Evolutionary conservation across 768 basidiomycete species (phyloP), one percentile per base, ranked within the genome.

Genomic region (Trametes sanguinea): DNA sequence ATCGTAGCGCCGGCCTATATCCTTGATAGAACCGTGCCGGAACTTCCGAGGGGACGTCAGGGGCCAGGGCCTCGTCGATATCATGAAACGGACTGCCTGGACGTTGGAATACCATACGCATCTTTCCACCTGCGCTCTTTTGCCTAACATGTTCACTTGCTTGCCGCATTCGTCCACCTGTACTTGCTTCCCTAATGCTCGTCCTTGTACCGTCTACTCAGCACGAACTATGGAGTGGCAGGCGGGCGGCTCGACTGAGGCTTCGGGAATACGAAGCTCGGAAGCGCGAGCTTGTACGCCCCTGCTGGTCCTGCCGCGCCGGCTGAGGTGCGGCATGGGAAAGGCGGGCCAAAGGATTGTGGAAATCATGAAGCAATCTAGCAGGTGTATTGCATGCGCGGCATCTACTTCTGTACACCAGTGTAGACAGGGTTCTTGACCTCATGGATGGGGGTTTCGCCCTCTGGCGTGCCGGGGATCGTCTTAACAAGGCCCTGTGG

Each of bases 381-480:
- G 48, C 54, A 50, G 27, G 39, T 64, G 30, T 62, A 64, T 68
- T 65, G 55, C 29, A 52, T 39, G 57, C 30, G 46, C 32, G 42
- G 11, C 5, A 52, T 67, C 72, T 70, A 96, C 79, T 95, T 95
- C 81, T 96, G 95, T 67, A 94, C 80, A 45, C 85, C 77, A 66
- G 84, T 88, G 78, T 85, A 94, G 72, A 96, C 83, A 3, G 95
- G 94, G 61, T 79, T 90, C 75, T 87, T 81, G 72, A 94, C 84
- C 73, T 98, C 95, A 75, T 98, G 94, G 73, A 98, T 86, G 61
- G 85, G 94, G 39, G 83, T 81, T 75, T 91, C 82, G 61, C 90
- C 93, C 65, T 81, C 82, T 61, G 96, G 89, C 46, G 92, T 80
- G 7, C 94, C 95, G 29, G 96, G 96, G 67, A 98, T 95, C 46